Evolutionary conservation across 129 eudicot species (phyloP).

Genomic region (Daucus carota): DH1_v3.0 NC_030385.2:29156501-29157000

Average conservation of each 20-base stretch:
- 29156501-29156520: background rate
- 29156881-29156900: no score
- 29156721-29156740: constrained; percentile 58
- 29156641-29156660: constrained; percentile 65
- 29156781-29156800: constrained; percentile 71
- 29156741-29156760: constrained; percentile 82
- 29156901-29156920: no score
- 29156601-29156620: constrained; percentile 7
- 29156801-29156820: constrained; percentile 56
- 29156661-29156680: constrained; percentile 40
- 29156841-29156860: no score
- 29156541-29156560: background rate
- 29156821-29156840: background rate
- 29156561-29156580: constrained; percentile 10
- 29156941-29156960: no score
- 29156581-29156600: constrained; percentile 9
- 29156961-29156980: no score
- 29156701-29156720: constrained; percentile 57
- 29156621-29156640: constrained; percentile 8
- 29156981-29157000: no score
- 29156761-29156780: constrained; percentile 77
- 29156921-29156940: no score
- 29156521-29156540: background rate
- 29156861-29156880: no score
- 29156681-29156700: constrained; percentile 69